Base-by-base conservation (phyloP, 441 rosid species). In the Geranium incanum region DNA sequence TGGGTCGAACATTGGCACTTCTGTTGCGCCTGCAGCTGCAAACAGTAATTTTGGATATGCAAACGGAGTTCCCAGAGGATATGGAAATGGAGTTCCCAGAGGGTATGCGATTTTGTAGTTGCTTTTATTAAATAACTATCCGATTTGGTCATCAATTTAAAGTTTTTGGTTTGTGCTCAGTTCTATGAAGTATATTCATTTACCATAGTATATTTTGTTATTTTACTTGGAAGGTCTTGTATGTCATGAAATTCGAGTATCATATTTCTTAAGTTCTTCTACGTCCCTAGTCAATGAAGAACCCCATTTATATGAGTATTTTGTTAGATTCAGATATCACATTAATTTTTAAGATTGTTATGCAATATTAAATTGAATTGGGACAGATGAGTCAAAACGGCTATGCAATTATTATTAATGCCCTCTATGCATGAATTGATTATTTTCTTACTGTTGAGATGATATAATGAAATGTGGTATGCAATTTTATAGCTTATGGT, bases 51-150 rank as follows among this genome's bases (percentile, higher is more conserved):
- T 84, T 67, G 84, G 85, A 78, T 84, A 72, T 76, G 78, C 76
- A 11, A 88, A 76, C 74, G 91, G 85, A 69, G 82, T 71, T 77
- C 71, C 89, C 41, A 82, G 91, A 85, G 83, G 96, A 97, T 91
- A 81, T 71, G 85, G 50, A 19, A 59, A 76, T 75, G 91, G 85
- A 69, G 82, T 71, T 77, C 71, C 89, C 41, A 82, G 91, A 85
- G 83, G 96, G 98, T 91, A 81, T 71, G 85, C 57, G 12, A 59
- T 28, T 28, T 57, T 68, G 38, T 16, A 33, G 33, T 55, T 21
- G 13, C 28, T 48, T 38, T 13, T 39, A 16, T 73, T 8, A 6
- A 62, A 62, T 23, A 13, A 9, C 5, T 3, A 62, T 59, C 19
- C 66, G 33, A 62, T 9, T 59, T 4, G 7, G 66, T 23, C 19